These are phyloP conservation scores for Coemansia sp. DNA, from an alignment of 192 early-diverging fungal genomes.

Conservation along the genomic window DNA sequence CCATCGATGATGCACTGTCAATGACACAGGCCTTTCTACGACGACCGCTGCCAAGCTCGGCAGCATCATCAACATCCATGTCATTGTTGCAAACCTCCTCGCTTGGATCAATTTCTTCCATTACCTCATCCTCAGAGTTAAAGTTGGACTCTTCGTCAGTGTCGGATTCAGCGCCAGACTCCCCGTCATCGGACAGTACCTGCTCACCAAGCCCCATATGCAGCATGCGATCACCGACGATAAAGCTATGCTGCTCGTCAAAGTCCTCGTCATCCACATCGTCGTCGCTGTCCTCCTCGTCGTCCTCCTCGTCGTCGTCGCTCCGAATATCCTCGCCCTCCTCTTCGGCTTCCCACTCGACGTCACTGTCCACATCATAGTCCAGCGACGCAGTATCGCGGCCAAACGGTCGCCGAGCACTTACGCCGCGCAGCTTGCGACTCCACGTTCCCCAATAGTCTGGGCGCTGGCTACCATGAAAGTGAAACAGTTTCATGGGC, in stretches of 20 bases:
- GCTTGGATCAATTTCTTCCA: constrained; percentile 39
- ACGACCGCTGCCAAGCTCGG: background rate
- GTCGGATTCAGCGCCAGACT: constrained; percentile 15
- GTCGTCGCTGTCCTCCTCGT: constrained; percentile 51
- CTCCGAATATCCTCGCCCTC: constrained; percentile 82
- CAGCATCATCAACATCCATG: constrained; percentile 28
- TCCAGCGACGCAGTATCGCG: constrained; percentile 64
- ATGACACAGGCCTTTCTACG: background rate
- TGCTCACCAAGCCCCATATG: background rate
- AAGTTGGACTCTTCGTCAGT: constrained; percentile 20
- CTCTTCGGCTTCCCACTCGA: constrained; percentile 83
- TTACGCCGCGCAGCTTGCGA: constrained; percentile 57
- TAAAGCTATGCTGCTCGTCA: constrained; percentile 84
- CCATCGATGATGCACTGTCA: background rate
- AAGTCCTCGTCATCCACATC: constrained; percentile 67
- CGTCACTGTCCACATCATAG: constrained; percentile 87
- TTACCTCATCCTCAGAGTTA: constrained; percentile 41
- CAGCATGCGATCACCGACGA: constrained; percentile 64
- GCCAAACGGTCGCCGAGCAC: constrained; percentile 61
- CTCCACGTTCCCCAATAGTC: constrained; percentile 69
- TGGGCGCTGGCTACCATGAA: constrained; percentile 28
- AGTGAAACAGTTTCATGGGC: constrained; percentile 39
- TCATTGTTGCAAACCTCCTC: constrained; percentile 27
- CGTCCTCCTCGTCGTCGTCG: constrained; percentile 67
- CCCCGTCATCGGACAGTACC: background rate